phyloP scores from a whole-genome alignment of 1,284 basidiomycete genomes.

The Boletellus sp. region DNA sequence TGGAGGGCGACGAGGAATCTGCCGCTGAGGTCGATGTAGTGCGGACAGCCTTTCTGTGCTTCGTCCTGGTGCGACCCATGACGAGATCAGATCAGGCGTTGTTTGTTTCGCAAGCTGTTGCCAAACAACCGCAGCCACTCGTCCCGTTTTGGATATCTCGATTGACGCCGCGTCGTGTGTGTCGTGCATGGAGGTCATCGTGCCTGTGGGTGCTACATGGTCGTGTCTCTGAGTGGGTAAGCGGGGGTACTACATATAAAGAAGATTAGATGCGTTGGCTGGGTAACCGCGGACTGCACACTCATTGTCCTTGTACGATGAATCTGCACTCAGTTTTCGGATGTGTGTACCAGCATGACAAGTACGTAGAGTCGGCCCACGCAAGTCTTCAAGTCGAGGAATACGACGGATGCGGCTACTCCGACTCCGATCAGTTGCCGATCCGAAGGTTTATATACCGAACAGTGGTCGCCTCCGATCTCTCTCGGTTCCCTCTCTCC shows the following conservation, averaged over 20 bases:
- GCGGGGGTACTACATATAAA: too few relatives aligned
- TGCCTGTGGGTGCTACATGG: too few relatives aligned
- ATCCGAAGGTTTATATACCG: not conserved
- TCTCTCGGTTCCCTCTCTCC: not conserved
- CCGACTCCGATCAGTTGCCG: not conserved
- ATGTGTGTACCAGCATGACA: too few relatives aligned
- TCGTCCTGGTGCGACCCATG: conserved; percentile 68
- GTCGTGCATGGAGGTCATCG: too few relatives aligned
- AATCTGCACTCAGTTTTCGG: too few relatives aligned
- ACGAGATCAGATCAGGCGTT: conserved; percentile 12
- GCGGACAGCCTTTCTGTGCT: conserved; percentile 43
- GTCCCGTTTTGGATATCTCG: not conserved
- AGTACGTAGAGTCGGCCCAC: not conserved
- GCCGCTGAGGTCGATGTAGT: conserved; percentile 25
- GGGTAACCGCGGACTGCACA: too few relatives aligned
- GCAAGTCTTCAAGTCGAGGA: not conserved
- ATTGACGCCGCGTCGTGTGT: too few relatives aligned
- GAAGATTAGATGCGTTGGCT: too few relatives aligned
- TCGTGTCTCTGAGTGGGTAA: too few relatives aligned
- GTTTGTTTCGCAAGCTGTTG: conserved; percentile 22
- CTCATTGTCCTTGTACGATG: too few relatives aligned
- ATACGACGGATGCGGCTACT: too few relatives aligned
- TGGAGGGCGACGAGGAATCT: conserved; percentile 31
- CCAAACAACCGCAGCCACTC: conserved; percentile 10
- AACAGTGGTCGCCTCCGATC: not conserved